Evolutionary conservation across 2,329 filamentous ascomycete genomes (phyloP).

Genomic region (Trichoderma guizhouense): DNA sequence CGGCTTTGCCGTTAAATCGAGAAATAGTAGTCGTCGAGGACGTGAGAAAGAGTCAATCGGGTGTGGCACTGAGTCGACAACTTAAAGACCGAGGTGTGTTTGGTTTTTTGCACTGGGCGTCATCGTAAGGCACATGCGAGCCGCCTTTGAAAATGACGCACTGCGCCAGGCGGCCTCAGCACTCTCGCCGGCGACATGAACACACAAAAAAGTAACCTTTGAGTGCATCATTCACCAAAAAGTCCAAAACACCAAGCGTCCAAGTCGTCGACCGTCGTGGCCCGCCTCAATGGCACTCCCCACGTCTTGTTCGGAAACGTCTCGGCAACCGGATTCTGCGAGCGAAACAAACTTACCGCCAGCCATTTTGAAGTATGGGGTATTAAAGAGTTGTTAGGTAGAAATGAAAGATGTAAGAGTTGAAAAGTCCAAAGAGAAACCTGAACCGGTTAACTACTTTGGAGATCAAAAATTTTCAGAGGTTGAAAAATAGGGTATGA

Average conservation of each 20-base stretch:
- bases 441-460: slow-evolving; percentile 15
- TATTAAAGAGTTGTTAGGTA: slow-evolving; percentile 13
- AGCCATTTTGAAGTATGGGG: slow-evolving; percentile 40
- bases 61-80: background rate
- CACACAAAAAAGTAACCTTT: background rate
- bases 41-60: background rate
- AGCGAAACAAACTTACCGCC: slow-evolving; percentile 39
- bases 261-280: slow-evolving; percentile 3
- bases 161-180: background rate
- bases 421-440: slow-evolving; percentile 17
- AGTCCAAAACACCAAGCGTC: background rate
- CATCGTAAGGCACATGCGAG: background rate
- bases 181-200: background rate
- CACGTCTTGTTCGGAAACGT: slow-evolving; percentile 1
- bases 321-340: background rate
- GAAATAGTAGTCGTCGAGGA: background rate
- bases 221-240: background rate
- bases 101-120: slow-evolving; percentile 33
- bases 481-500: slow-evolving; percentile 1
- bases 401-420: slow-evolving; percentile 1
- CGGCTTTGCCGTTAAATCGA: background rate
- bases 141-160: slow-evolving; percentile 22
- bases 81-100: background rate
- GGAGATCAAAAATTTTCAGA: slow-evolving; percentile 19
- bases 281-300: slow-evolving; percentile 24